Conservation (phyloP, 805 yeast species). For the Candida schatavii region DNA sequence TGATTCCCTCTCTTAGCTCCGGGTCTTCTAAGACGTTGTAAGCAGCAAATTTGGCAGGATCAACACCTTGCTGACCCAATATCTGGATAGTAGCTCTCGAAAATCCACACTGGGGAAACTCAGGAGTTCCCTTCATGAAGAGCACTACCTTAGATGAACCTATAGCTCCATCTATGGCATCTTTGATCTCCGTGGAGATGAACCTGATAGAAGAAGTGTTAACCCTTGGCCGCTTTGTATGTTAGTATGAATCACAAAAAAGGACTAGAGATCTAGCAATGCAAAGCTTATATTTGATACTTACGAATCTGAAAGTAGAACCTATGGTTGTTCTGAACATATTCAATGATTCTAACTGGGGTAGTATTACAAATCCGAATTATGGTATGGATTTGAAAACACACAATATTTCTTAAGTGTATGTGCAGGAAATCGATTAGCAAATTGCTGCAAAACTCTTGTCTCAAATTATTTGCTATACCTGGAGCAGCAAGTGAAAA, state of each 20-base stretch:
- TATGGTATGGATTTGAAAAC: too few species aligned
- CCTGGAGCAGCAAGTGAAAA: too few species aligned
- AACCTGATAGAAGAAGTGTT: slow-evolving; percentile 31
- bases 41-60: slow-evolving; percentile 94
- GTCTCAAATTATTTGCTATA: too few species aligned
- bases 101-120: slow-evolving; percentile 96
- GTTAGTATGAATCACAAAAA: slow-evolving; percentile 2
- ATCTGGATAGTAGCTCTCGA: slow-evolving; percentile 92
- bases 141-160: slow-evolving; percentile 89
- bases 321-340: slow-evolving; percentile 17
- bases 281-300: slow-evolving; percentile 5
- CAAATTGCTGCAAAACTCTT: too few species aligned
- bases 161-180: slow-evolving; percentile 85
- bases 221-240: neutral
- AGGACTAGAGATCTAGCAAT: neutral
- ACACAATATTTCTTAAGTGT: too few species aligned
- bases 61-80: slow-evolving; percentile 95
- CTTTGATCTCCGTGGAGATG: slow-evolving; percentile 72
- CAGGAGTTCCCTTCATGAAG: slow-evolving; percentile 98
- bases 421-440: too few species aligned
- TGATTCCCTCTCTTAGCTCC: slow-evolving; percentile 91
- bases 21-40: slow-evolving; percentile 94
- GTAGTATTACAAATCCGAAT: too few species aligned
- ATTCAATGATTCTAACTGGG: slow-evolving; percentile 4
- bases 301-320: slow-evolving; percentile 13